Percentiles rank a stretch among this genome's conserved stretches.
Conservation (phyloP, 306 rosid genomes). For the Quercus suber region DNA sequence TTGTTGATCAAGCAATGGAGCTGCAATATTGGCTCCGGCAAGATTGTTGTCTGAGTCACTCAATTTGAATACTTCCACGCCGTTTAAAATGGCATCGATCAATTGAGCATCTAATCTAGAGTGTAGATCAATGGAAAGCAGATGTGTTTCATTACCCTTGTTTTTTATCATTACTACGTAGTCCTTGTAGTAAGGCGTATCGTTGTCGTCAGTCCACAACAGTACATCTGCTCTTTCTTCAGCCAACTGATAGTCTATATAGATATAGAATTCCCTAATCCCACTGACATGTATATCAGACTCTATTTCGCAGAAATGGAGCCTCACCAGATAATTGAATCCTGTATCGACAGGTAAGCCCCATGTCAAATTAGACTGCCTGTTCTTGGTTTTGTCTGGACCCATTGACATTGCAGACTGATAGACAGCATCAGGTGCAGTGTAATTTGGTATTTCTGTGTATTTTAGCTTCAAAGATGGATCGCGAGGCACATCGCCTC, state of each 20-base stretch:
- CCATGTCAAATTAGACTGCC: conserved; percentile 31
- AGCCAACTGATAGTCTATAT: not conserved
- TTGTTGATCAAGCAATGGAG: not conserved
- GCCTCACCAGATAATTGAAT: conserved; percentile 43
- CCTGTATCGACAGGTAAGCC: conserved; percentile 37
- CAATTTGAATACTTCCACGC: conserved; percentile 27
- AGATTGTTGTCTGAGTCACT: conserved; percentile 1
- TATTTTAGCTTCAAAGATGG: not conserved
- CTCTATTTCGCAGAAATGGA: not conserved
- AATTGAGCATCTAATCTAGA: accelerated
- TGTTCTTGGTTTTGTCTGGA: not conserved
- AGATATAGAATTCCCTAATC: not conserved
- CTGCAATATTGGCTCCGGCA: not conserved
- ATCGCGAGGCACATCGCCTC: too few species aligned
- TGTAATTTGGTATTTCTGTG: conserved; percentile 4
- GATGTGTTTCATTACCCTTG: conserved; percentile 26
- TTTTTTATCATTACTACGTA: not conserved
- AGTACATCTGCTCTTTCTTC: not conserved
- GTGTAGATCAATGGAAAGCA: not conserved
- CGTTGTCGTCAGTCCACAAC: not conserved
- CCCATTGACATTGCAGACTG: conserved; percentile 9
- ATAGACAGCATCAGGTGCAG: conserved; percentile 31
- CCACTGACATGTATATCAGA: accelerated
- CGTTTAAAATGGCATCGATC: conserved; percentile 17
- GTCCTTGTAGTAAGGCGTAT: not conserved